These are phyloP conservation scores for Hondaea fermentalgiana DNA, from an alignment of 108 stramenopile species.

Conservation along the genomic window DNA sequence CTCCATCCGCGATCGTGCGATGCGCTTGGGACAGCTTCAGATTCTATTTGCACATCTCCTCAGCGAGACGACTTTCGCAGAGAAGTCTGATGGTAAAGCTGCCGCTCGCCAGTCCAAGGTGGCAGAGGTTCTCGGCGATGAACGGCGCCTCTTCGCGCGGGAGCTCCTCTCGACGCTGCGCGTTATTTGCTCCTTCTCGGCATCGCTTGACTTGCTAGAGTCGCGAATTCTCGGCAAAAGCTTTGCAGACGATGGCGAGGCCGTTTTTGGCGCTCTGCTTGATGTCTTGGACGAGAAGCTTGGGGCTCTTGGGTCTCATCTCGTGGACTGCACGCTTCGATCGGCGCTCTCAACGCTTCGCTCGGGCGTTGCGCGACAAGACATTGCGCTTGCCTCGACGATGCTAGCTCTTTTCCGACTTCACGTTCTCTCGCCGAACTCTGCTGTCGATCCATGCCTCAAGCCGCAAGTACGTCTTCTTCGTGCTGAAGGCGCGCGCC, in stretches of 20 bases:
- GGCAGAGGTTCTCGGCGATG: too few relatives aligned
- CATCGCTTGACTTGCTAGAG: too few relatives aligned
- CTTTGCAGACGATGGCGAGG: too few relatives aligned
- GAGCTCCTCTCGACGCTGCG: too few relatives aligned
- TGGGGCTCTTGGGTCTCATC: too few relatives aligned
- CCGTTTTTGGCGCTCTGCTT: too few relatives aligned
- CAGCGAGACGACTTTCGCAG: neutral
- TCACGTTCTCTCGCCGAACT: neutral
- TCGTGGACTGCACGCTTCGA: neutral
- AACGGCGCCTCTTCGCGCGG: too few relatives aligned
- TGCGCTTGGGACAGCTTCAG: neutral
- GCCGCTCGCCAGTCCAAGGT: neutral
- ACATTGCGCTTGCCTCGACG: neutral
- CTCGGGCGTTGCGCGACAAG: too few relatives aligned
- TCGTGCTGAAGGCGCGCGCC: neutral
- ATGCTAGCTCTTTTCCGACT: neutral
- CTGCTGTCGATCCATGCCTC: neutral
- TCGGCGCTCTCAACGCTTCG: neutral
- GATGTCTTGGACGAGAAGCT: too few relatives aligned
- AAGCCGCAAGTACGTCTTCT: neutral
- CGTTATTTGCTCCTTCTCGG: too few relatives aligned
- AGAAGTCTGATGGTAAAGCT: neutral
- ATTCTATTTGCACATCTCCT: neutral
- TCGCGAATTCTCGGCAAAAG: too few relatives aligned
- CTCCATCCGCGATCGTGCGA: neutral